Percentiles rank a stretch among this genome's conserved stretches.
phyloP scores from a whole-genome alignment of 306 rosid species.

The Cucurbita pepo region DNA sequence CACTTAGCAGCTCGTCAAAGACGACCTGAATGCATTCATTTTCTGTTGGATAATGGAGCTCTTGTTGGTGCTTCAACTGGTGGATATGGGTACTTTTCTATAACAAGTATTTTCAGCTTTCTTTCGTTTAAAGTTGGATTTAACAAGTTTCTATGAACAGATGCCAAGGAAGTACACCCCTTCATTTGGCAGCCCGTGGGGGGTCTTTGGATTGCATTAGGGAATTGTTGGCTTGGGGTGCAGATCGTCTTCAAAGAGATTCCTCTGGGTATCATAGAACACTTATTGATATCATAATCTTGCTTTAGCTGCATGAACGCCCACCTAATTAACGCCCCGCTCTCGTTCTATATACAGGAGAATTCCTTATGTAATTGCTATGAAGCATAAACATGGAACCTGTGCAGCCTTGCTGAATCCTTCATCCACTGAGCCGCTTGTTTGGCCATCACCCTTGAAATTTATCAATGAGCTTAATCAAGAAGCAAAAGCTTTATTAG shows the following conservation, averaged over 20 bases:
- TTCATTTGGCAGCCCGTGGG: constrained; percentile 94
- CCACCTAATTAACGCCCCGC: background rate
- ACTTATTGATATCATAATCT: background rate
- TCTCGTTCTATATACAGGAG: constrained; percentile 34
- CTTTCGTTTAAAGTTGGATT: constrained; percentile 4
- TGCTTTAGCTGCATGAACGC: background rate
- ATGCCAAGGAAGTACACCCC: constrained; percentile 83
- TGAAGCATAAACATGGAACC: constrained; percentile 54
- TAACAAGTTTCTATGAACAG: constrained; percentile 34
- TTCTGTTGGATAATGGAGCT: constrained; percentile 72
- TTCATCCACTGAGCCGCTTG: constrained; percentile 84
- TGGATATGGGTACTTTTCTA: constrained; percentile 53
- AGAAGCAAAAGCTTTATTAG: constrained; percentile 68
- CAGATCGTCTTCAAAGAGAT: constrained; percentile 89
- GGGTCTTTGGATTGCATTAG: constrained; percentile 87
- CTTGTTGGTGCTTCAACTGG: constrained; percentile 81
- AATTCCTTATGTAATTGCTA: constrained; percentile 71
- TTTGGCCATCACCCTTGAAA: constrained; percentile 96
- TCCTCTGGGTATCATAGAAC: constrained; percentile 51
- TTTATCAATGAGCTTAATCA: constrained; percentile 74
- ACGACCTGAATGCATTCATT: constrained; percentile 66
- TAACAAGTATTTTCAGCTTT: background rate
- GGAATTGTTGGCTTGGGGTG: constrained; percentile 88
- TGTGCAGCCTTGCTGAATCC: constrained; percentile 92
- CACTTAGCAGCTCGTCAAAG: constrained; percentile 85